A percentile compares a stretch with the other conserved stretches of the same genome.
Conservation (phyloP, 106 monocot genomes). For the Acorus gramineus region DNA sequence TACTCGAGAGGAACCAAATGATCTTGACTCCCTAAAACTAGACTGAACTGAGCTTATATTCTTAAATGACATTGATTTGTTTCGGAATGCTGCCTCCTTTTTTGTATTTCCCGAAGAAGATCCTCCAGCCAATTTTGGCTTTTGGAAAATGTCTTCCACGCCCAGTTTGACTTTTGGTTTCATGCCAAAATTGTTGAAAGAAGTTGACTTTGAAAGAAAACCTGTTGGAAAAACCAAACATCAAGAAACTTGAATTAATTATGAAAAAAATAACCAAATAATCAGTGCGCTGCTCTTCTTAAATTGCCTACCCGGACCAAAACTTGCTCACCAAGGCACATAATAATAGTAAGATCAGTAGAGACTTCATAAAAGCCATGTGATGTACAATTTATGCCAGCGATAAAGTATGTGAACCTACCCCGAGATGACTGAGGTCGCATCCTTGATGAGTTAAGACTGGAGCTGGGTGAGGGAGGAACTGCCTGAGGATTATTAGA, state of each 20-base stretch:
- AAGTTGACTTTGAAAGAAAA: conserved; percentile 33
- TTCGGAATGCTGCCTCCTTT: conserved; percentile 14
- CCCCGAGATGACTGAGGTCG: conserved; percentile 37
- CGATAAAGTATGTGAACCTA: conserved; percentile 5
- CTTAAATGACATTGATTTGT: conserved; percentile 49
- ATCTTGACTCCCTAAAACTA: conserved; percentile 16
- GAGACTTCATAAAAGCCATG: too few relatives aligned
- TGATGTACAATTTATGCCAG: too few relatives aligned
- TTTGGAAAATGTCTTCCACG: conserved; percentile 18
- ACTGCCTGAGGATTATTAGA: conserved; percentile 14
- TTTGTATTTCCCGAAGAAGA: conserved; percentile 12
- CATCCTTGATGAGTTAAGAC: conserved; percentile 11
- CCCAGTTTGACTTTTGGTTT: conserved; percentile 49
- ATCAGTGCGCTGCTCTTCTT: too few relatives aligned
- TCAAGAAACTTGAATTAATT: too few relatives aligned
- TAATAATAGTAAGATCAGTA: too few relatives aligned
- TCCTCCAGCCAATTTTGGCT: conserved; percentile 22
- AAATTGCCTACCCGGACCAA: too few relatives aligned
- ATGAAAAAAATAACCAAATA: background rate
- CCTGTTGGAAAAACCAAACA: conserved; percentile 17
- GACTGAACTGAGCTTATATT: conserved; percentile 6
- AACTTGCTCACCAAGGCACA: too few relatives aligned
- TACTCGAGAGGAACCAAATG: conserved; percentile 12
- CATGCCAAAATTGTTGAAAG: conserved; percentile 23
- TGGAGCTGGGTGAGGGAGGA: conserved; percentile 14